A percentile compares a stretch with the other conserved stretches of the same genome.
Conservation (phyloP, 2,329 filamentous ascomycete genomes). For the Ilyonectria sp. region DNA sequence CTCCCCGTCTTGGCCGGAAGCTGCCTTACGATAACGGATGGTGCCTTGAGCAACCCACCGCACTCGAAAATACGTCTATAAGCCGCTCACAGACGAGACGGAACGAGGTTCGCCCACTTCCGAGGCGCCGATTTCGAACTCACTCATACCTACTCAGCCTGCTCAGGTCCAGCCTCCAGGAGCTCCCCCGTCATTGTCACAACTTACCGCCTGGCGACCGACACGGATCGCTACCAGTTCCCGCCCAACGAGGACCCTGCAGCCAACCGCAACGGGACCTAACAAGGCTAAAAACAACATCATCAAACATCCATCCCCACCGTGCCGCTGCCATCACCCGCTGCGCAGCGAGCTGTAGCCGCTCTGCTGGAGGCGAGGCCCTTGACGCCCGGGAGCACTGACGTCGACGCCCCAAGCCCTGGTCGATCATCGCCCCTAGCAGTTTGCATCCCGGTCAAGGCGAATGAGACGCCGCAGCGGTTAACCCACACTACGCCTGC, state of each 20-base stretch:
- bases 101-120: constrained; percentile 18
- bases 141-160: background rate
- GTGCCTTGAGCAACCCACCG: constrained; percentile 16
- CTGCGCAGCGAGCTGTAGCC: constrained; percentile 37
- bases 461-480: constrained; percentile 54
- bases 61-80: constrained; percentile 1
- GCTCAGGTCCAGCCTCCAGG: background rate
- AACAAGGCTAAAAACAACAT: constrained; percentile 32
- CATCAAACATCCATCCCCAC: constrained; percentile 33
- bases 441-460: constrained; percentile 45
- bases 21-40: constrained; percentile 24
- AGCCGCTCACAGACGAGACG: constrained; percentile 26
- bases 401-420: constrained; percentile 46
- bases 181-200: constrained; percentile 26
- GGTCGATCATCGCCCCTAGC: constrained; percentile 51
- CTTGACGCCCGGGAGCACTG: constrained; percentile 42
- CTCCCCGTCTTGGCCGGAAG: constrained; percentile 5
- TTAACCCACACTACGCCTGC: constrained; percentile 48
- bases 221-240: constrained; percentile 41
- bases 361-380: constrained; percentile 35
- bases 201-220: constrained; percentile 25
- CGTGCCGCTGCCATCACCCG: constrained; percentile 29
- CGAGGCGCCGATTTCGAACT: constrained; percentile 28
- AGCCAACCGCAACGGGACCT: constrained; percentile 39
- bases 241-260: constrained; percentile 42